Conservation (phyloP, 2,329 filamentous ascomycete genomes). For the Diaporthe capsici region DNA sequence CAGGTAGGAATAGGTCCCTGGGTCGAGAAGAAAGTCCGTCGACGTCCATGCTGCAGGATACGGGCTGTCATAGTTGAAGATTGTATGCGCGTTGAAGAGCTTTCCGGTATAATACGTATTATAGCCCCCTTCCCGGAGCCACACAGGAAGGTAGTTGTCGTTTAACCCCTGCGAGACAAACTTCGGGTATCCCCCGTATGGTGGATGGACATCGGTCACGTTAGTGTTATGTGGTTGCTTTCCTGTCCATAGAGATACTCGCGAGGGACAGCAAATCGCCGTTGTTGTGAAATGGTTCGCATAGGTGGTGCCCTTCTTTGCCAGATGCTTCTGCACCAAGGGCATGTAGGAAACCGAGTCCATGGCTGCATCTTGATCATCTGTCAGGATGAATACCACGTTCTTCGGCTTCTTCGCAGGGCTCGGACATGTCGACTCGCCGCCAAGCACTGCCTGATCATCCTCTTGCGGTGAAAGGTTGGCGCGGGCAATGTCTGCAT, state of each 20-base stretch:
- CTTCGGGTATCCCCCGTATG: slow-evolving; percentile 68
- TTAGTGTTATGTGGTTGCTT: slow-evolving; percentile 76
- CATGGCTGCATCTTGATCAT: slow-evolving; percentile 76
- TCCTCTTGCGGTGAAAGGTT: slow-evolving; percentile 1
- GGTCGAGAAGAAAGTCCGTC: slow-evolving; percentile 72
- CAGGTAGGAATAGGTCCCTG: slow-evolving; percentile 77
- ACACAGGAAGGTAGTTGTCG: slow-evolving; percentile 63
- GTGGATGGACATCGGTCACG: slow-evolving; percentile 46
- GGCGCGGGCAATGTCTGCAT: slow-evolving; percentile 16
- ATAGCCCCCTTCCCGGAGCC: slow-evolving; percentile 66
- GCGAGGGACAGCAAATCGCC: slow-evolving; percentile 76
- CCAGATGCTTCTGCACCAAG: slow-evolving; percentile 67
- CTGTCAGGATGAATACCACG: slow-evolving; percentile 77
- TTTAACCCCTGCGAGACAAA: slow-evolving; percentile 65
- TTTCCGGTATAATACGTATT: slow-evolving; percentile 70
- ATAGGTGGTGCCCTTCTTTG: slow-evolving; percentile 71
- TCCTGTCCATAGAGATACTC: slow-evolving; percentile 76
- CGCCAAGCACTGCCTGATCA: slow-evolving; percentile 32
- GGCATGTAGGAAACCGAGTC: slow-evolving; percentile 74
- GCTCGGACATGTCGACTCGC: background rate
- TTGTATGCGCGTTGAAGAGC: slow-evolving; percentile 65
- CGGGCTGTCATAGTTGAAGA: slow-evolving; percentile 65
- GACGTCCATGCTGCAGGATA: slow-evolving; percentile 69
- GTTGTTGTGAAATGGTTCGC: slow-evolving; percentile 76
- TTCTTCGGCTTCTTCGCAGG: slow-evolving; percentile 54